These are phyloP conservation scores for Exophiala spinifera DNA, from an alignment of 2,329 filamentous ascomycete genomes.

Conservation along the genomic window DNA sequence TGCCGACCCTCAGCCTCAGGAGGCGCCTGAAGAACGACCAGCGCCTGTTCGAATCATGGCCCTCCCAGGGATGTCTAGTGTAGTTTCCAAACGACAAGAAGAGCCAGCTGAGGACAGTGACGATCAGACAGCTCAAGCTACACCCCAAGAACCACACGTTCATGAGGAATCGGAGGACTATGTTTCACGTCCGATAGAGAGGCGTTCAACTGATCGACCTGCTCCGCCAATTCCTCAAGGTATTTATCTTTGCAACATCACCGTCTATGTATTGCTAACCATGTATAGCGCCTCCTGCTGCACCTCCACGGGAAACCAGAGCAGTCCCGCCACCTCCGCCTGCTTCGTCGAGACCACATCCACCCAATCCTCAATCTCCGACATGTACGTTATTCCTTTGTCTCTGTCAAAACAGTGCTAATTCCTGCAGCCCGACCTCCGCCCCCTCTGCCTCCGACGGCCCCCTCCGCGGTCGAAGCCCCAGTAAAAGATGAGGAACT, in stretches of 20 bases:
- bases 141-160: slow-evolving; percentile 19
- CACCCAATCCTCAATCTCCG: slow-evolving; percentile 19
- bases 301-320: slow-evolving; percentile 41
- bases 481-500: slow-evolving; percentile 9
- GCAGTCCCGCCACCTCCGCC: slow-evolving; percentile 46
- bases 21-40: slow-evolving; percentile 34
- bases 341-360: slow-evolving; percentile 20
- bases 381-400: slow-evolving; percentile 12
- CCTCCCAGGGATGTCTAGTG: slow-evolving; percentile 67
- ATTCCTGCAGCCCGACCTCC: slow-evolving; percentile 14
- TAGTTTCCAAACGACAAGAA: slow-evolving; percentile 52
- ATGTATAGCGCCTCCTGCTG: slow-evolving; percentile 40
- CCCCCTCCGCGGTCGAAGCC: neutral
- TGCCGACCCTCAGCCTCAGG: slow-evolving; percentile 35
- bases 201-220: slow-evolving; percentile 40
- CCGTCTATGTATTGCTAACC: neutral
- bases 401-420: neutral
- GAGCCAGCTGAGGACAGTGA: slow-evolving; percentile 41
- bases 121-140: slow-evolving; percentile 28
- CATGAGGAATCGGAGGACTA: slow-evolving; percentile 26
- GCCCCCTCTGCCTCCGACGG: slow-evolving; percentile 9
- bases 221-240: slow-evolving; percentile 50
- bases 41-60: slow-evolving; percentile 55
- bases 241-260: slow-evolving; percentile 38
- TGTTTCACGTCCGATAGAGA: slow-evolving; percentile 21